A percentile compares a stretch with the other conserved stretches of the same genome.
phyloP scores from a whole-genome alignment of 179 eudicot species.

The Pouteria campechiana region DNA sequence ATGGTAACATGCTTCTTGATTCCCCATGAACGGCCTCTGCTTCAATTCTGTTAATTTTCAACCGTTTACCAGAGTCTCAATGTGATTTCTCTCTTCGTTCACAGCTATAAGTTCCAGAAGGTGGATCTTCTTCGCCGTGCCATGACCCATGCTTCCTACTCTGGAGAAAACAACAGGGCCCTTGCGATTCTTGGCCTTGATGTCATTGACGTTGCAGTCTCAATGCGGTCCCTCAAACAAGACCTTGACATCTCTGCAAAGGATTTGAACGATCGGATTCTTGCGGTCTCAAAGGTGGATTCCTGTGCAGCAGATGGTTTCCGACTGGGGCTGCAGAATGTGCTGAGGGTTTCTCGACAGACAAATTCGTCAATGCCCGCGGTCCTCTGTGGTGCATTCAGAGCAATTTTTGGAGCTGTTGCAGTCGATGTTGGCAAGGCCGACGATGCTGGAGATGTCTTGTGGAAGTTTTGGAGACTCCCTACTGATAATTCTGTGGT shows the following conservation, averaged over 20 bases:
- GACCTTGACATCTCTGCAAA: slow-evolving; percentile 60
- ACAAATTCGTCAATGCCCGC: slow-evolving; percentile 57
- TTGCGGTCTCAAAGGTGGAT: slow-evolving; percentile 42
- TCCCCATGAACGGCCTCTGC: no score
- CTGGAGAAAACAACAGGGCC: slow-evolving; percentile 80
- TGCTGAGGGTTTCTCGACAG: slow-evolving; percentile 57
- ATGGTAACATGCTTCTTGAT: not conserved
- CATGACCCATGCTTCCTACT: slow-evolving; percentile 77
- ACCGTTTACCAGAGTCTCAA: not conserved
- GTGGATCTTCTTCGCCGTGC: slow-evolving; percentile 56
- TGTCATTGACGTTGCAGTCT: slow-evolving; percentile 43
- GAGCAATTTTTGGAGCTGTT: slow-evolving; percentile 70
- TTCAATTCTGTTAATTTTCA: no score
- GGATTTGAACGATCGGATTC: slow-evolving; percentile 35
- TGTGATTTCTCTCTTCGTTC: not conserved
- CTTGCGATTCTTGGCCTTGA: slow-evolving; percentile 57
- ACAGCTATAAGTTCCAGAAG: slow-evolving; percentile 43
- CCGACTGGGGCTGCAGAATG: slow-evolving; percentile 44
- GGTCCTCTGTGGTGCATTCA: slow-evolving; percentile 67
- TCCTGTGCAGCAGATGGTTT: slow-evolving; percentile 53
- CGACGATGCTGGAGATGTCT: slow-evolving; percentile 39
- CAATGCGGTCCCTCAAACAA: slow-evolving; percentile 20
- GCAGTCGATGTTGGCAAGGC: slow-evolving; percentile 43
- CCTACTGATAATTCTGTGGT: no score
- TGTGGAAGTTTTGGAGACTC: no score